Evolutionary conservation across 306 rosid genomes (phyloP).

Genomic region (Ormosia emarginata): DNA sequence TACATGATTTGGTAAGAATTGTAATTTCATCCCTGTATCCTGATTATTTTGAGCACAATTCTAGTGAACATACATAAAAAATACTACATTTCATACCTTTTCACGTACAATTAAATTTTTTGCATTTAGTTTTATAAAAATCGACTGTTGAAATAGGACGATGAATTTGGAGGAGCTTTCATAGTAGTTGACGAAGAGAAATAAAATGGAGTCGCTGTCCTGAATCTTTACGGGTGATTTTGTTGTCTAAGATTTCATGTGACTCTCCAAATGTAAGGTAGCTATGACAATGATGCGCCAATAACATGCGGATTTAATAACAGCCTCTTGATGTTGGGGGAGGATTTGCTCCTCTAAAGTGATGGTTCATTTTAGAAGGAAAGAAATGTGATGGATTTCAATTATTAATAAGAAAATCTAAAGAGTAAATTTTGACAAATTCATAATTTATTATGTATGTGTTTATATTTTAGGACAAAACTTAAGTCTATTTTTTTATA

Average conservation of each 20-base stretch:
- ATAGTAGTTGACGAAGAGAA: background rate
- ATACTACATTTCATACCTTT: background rate
- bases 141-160: background rate
- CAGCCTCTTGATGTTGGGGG: background rate
- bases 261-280: background rate
- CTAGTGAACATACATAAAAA: background rate
- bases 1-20: background rate
- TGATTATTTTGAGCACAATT: background rate
- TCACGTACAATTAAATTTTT: background rate
- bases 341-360: too few species aligned
- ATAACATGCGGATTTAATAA: background rate
- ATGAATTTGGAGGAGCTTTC: background rate
- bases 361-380: too few species aligned
- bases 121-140: background rate
- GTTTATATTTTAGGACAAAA: too few species aligned
- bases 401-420: too few species aligned
- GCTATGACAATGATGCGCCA: constrained; percentile 6
- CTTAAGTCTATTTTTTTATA: too few species aligned
- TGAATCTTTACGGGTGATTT: background rate
- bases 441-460: too few species aligned
- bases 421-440: too few species aligned
- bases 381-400: too few species aligned
- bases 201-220: background rate
- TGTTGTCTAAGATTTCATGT: background rate
- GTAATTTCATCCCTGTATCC: background rate